Conservation (phyloP, 192 early-diverging fungal genomes). For the Rhizoclosmatium globosum region DNA sequence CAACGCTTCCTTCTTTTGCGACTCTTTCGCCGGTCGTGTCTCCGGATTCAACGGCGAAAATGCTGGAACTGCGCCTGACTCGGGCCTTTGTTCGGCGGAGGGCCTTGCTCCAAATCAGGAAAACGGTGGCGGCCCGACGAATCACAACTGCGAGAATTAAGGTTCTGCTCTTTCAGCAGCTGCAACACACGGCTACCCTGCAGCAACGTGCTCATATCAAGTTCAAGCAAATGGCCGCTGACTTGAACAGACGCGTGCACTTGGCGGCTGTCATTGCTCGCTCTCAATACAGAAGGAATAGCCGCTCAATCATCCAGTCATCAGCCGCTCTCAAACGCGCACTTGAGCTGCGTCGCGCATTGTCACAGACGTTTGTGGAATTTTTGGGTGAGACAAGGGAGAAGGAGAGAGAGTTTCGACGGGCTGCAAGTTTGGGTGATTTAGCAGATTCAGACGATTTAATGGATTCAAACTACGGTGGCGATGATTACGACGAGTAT, state of each 20-base stretch:
- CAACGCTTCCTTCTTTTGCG: too few relatives aligned
- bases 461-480: slow-evolving; percentile 11
- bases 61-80: too few relatives aligned
- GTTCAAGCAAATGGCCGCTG: slow-evolving; percentile 49
- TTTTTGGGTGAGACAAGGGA: slow-evolving; percentile 28
- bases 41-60: too few relatives aligned
- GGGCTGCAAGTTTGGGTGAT: slow-evolving; percentile 24
- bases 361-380: slow-evolving; percentile 48
- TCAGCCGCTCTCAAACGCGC: not conserved
- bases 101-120: too few relatives aligned
- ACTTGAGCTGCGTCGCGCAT: slow-evolving; percentile 42
- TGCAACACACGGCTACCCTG: slow-evolving; percentile 44
- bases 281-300: slow-evolving; percentile 46
- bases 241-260: slow-evolving; percentile 51
- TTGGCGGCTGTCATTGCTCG: slow-evolving; percentile 42
- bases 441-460: not conserved
- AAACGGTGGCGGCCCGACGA: too few relatives aligned
- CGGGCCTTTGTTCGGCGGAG: too few relatives aligned
- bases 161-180: slow-evolving; percentile 47
- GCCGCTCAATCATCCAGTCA: slow-evolving; percentile 41
- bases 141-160: slow-evolving; percentile 8
- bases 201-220: slow-evolving; percentile 49
- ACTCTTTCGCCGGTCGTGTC: too few relatives aligned
- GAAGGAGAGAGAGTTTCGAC: slow-evolving; percentile 10
- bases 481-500: not conserved